Percentiles rank a stretch among this genome's conserved stretches.
Evolutionary conservation across 2,329 filamentous ascomycete species (phyloP).

Genomic region (Trichoderma sp.): DNA sequence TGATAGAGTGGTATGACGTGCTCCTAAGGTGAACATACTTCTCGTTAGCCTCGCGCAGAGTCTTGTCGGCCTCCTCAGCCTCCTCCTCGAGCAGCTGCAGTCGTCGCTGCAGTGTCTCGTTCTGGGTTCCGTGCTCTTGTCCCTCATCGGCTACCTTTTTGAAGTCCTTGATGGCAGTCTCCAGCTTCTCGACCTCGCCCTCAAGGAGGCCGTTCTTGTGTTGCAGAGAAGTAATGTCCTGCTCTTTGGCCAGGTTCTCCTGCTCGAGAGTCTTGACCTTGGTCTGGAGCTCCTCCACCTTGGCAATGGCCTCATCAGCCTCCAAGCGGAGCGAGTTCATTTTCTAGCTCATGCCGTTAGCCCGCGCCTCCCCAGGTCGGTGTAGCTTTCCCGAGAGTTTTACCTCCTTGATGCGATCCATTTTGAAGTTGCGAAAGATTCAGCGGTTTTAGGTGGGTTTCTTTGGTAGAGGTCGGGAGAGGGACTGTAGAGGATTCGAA

Average conservation of each 20-base stretch:
- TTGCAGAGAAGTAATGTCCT: conserved; percentile 93
- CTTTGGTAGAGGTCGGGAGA: not conserved
- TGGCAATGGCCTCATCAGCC: conserved; percentile 78
- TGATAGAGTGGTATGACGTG: not conserved
- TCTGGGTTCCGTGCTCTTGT: conserved; percentile 80
- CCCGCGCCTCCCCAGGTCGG: not conserved
- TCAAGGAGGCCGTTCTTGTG: conserved; percentile 96
- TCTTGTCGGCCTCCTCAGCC: conserved; percentile 95
- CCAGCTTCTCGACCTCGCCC: conserved; percentile 88
- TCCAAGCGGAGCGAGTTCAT: conserved; percentile 94
- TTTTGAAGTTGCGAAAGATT: conserved; percentile 46
- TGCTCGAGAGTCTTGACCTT: conserved; percentile 91
- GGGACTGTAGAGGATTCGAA: conserved; percentile 13
- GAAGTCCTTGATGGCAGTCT: conserved; percentile 77
- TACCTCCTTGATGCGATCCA: conserved; percentile 92
- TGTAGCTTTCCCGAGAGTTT: conserved; percentile 38
- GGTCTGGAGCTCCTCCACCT: conserved; percentile 82
- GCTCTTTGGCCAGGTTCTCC: conserved; percentile 94
- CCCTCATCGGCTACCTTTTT: conserved; percentile 86
- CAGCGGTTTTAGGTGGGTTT: conserved; percentile 23
- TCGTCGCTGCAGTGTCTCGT: conserved; percentile 88
- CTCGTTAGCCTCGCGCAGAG: conserved; percentile 94
- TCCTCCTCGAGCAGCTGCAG: conserved; percentile 97
- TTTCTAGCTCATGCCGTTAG: conserved; percentile 59
- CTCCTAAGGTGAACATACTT: conserved; percentile 66